Conservation (phyloP, 2,329 filamentous ascomycete species). For the Thielaviopsis cerberus region DNA sequence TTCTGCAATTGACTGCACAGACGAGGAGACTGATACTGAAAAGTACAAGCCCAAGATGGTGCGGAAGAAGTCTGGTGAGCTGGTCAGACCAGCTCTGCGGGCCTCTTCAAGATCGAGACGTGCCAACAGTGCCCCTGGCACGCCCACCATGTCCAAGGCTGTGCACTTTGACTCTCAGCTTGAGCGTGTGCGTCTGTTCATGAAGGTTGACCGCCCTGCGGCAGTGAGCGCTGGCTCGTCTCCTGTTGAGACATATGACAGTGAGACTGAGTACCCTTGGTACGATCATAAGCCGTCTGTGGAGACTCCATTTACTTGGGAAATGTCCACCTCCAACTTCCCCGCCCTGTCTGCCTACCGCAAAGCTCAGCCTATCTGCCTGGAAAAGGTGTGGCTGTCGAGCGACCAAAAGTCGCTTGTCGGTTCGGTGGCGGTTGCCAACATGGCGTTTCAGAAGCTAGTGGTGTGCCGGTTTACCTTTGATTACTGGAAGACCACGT, state of each 20-base stretch:
- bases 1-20: constrained; percentile 33
- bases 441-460: constrained; percentile 73
- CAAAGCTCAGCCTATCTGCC: constrained; percentile 47
- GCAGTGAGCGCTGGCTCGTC: constrained; percentile 90
- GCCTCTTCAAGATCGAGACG: constrained; percentile 48
- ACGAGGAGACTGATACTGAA: constrained; percentile 46
- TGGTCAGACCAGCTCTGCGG: constrained; percentile 80
- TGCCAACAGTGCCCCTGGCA: constrained; percentile 92
- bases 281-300: constrained; percentile 1
- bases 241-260: constrained; percentile 72
- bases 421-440: constrained; percentile 68
- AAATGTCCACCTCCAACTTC: constrained; percentile 71
- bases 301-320: constrained; percentile 55
- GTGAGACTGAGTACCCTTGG: constrained; percentile 81
- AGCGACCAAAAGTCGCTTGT: constrained; percentile 71
- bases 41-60: constrained; percentile 71
- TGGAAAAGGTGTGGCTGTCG: constrained; percentile 78
- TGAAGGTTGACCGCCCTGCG: constrained; percentile 84
- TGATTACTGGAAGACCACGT: constrained; percentile 97
- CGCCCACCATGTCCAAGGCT: constrained; percentile 83
- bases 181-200: constrained; percentile 88
- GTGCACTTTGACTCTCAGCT: constrained; percentile 98
- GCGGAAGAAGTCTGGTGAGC: constrained; percentile 92
- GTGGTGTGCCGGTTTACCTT: constrained; percentile 89
- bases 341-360: constrained; percentile 37